Evolutionary conservation across 2,329 filamentous ascomycete genomes (phyloP), one percentile per base, ranked within the genome.

Genomic region (Alternaria triticina): DNA sequence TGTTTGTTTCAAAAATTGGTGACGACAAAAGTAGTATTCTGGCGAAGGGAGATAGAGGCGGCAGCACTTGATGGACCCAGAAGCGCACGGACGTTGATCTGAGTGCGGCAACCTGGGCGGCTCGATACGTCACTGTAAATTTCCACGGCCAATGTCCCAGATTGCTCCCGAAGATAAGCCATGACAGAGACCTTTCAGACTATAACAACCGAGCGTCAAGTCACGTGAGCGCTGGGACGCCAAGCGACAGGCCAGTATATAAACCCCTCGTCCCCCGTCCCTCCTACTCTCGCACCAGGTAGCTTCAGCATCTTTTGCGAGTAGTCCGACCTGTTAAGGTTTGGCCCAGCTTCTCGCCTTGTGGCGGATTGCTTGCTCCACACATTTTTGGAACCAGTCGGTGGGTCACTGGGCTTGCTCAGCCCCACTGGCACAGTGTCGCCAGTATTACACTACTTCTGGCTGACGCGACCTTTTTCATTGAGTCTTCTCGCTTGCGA

Each of bases 401-500:
- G 54, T 57, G 36, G 54, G 66, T 62, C 56, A 54, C 61, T 68
- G 63, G 23, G 61, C 61, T 67, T 68, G 66, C 63, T 67, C 59
- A 66, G 12, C 49, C 58, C 44, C 62, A 54, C 25, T 27, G 57
- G 20, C 66, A 67, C 61, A 57, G 62, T 73, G 67, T 65, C 57
- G 58, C 64, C 55, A 54, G 59, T 69, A 67, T 67, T 67, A 25
- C 68, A 70, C 67, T 70, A 47, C 43, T 47, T 64, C 58, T 56
- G 47, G 59, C 54, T 44, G 51, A 63, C 61, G 67, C 65, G 59
- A 65, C 20, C 63, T 68, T 72, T 71, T 70, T 70, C 66, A 71
- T 71, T 69, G 59, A 69, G 61, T 44, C 60, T 51, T 64, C 64
- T 67, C 61, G 64, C 68, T 62, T 67, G 64, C 65, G 56, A 52